Percentiles rank a stretch among this genome's conserved stretches.
Conservation (phyloP, 2,329 filamentous ascomycete species). For the Xylariaceae sp. region DNA sequence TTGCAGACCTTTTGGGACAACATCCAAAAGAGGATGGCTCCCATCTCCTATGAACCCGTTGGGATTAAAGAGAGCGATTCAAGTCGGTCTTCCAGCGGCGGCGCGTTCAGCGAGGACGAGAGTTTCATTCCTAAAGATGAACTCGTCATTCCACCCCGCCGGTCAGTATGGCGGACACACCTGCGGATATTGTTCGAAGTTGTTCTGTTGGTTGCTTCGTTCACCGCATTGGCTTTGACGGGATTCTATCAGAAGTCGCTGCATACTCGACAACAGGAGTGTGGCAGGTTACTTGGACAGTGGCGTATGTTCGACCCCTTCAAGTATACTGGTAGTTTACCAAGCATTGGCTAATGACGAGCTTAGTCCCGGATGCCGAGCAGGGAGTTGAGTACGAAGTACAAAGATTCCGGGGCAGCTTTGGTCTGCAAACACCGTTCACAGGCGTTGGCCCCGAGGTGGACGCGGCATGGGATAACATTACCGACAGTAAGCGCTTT, state of each 20-base stretch:
- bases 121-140: not conserved
- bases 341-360: not conserved
- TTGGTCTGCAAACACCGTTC: not conserved
- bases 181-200: not conserved
- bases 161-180: not conserved
- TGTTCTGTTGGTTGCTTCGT: not conserved
- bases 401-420: slow-evolving; percentile 1
- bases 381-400: slow-evolving; percentile 3
- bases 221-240: not conserved
- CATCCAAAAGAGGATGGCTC: not conserved
- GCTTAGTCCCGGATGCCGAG: slow-evolving; percentile 2
- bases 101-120: not conserved
- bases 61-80: not conserved
- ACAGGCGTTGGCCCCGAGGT: slow-evolving; percentile 4
- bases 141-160: not conserved
- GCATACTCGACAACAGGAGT: not conserved
- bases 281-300: slow-evolving; percentile 3
- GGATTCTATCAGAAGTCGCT: not conserved
- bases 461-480: slow-evolving; percentile 5
- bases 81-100: not conserved
- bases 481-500: not conserved
- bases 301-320: not conserved
- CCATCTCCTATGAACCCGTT: not conserved
- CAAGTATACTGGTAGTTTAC: not conserved
- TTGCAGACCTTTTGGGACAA: not conserved